These are phyloP conservation scores for Sugiyamaella smithiae DNA, from an alignment of 805 yeast species.

Conservation along the genomic window DNA sequence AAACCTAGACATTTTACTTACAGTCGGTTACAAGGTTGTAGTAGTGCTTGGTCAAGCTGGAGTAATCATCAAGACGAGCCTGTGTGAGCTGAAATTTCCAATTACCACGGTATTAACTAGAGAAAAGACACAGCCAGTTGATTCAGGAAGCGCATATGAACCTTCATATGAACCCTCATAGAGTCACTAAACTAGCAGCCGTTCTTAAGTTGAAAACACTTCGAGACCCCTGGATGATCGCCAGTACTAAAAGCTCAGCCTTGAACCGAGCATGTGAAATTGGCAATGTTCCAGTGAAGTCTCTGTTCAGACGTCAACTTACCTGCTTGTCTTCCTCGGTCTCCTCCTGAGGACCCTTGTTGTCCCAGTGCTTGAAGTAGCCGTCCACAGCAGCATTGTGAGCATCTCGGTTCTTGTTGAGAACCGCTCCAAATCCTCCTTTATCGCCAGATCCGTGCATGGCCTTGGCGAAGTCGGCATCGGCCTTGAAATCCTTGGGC, in stretches of 20 bases:
- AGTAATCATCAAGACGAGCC: constrained; percentile 75
- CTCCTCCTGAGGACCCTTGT: constrained; percentile 63
- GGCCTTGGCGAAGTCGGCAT: constrained; percentile 74
- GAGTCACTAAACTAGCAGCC: no score
- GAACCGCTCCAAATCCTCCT: constrained; percentile 72
- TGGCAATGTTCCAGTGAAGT: no score
- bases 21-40: constrained; percentile 94
- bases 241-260: no score
- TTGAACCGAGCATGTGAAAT: no score
- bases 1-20: constrained; percentile 16
- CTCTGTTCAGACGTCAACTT: no score
- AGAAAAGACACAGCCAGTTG: no score
- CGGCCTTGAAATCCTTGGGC: constrained; percentile 55
- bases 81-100: not conserved
- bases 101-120: no score
- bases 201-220: no score
- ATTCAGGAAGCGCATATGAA: no score
- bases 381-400: constrained; percentile 81
- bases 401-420: constrained; percentile 74
- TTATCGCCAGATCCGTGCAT: constrained; percentile 74
- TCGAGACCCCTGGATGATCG: no score
- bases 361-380: constrained; percentile 97
- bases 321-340: constrained; percentile 52
- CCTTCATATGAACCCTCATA: no score
- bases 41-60: constrained; percentile 89